Base-by-base conservation (phyloP, 495 filamentous ascomycete genomes). In the Trichoderma virens region DNA sequence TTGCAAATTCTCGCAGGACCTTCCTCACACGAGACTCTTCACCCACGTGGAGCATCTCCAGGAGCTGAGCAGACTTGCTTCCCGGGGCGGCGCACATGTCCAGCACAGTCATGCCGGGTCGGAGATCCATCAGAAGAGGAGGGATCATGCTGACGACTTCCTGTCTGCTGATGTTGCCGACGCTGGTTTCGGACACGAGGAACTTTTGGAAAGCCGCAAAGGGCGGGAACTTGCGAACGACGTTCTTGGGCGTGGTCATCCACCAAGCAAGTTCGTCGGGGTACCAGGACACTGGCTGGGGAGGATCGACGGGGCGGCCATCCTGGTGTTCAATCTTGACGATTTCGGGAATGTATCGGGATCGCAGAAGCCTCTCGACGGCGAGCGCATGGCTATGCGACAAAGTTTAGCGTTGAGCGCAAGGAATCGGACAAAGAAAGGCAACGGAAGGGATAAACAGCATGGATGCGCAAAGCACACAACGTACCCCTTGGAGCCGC, bases 101-200 rank as follows among this genome's bases (percentile, higher is more conserved):
- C 70, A 98, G 76, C 13, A 96, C 92, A 9, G 85, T 85, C 90
- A 97, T 96, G 39, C 92, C 91, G 23, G 95, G 92, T 62, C 84
- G 84, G 32, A 96, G 76, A 71, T 97, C 93, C 83, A 98, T 90
- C 65, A 98, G 78, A 61, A 98, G 85, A 27, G 95, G 95, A 28
- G 94, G 94, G 67, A 98, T 97, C 94, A 98, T 98, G 80, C 90
- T 95, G 66, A 98, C 94, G 25, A 93, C 86, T 78, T 98, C 94
- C 75, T 98, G 94, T 69, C 94, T 85, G 74, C 88, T 95, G 72
- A 98, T 98, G 71, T 98, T 98, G 70, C 94, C 94, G 61, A 97
- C 90, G 56, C 89, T 91, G 13, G 94, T 97, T 79, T 98, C 94
- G 30, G 92, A 93, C 27, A 98, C 94, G n/a, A 98, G 79, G 80